Evolutionary conservation across 345 rosid species (phyloP), one percentile per base, ranked within the genome.

Genomic region (Bruguiera gymnorhiza): DNA sequence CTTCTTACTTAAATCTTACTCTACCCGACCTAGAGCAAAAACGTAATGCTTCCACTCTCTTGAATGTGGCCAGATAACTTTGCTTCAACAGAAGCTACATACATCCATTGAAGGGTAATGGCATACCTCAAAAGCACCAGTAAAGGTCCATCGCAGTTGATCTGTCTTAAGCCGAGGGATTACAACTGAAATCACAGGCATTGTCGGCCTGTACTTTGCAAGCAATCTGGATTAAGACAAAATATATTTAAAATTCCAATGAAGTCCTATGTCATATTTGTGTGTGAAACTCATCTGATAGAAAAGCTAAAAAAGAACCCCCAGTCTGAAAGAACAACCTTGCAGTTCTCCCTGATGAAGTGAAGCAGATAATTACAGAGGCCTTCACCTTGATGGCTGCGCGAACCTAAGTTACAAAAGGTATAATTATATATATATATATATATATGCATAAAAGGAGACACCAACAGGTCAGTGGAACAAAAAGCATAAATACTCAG

Each of bases 101-200:
- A 21, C 30, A 23, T 55, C 29, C 30, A 24, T 4, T 27, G 29
- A 27, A 56, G 16, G 58, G 21, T 23, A 39, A 66, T 10, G 52
- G 4, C 59, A 31, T 67, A 90, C 98, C 98, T 90, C 98, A 79
- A 93, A 93, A 59, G 97, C 96, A 65, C 97, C 97, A 79, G 77
- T 93, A 75, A 90, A 93, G 85, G 91, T 91, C 98, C 98, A 93
- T 71, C 84, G 91, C 52, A 93, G 81, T 78, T 93, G 97, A 79
- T 93, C 83, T 70, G 94, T 93, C 87, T 93, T 93, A 59, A 93
- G 89, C 21, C 92, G 84, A 0, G 98, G 97, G 80, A 93, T 89
- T 66, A 93, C 97, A 67, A 93, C 98, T 29, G 98, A 93, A 10
- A 93, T 78, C 70, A 89, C 98, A 4, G 98, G 98, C 96, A 88